Conservation (phyloP, 139 green algal genomes). For the Tetradesmus obliquus region DNA sequence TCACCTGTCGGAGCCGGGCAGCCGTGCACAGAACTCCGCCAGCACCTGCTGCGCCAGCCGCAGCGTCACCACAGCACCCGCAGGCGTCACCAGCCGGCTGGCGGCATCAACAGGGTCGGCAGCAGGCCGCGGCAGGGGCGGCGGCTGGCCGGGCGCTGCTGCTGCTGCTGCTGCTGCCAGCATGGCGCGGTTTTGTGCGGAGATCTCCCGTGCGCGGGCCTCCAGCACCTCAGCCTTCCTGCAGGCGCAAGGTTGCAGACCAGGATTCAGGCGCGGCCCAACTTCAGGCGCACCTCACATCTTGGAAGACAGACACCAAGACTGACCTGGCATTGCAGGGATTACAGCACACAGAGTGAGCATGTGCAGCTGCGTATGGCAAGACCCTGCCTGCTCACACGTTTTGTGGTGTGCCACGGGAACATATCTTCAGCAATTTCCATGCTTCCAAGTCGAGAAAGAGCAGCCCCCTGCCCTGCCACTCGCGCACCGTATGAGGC, state of each 20-base stretch:
- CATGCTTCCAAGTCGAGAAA: no score
- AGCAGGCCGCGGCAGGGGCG: neutral
- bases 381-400: no score
- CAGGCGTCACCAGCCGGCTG: neutral
- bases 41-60: constrained; percentile 39
- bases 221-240: constrained; percentile 25
- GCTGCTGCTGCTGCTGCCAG: constrained; percentile 20
- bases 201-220: neutral
- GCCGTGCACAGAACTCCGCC: constrained; percentile 34
- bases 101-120: neutral
- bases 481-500: constrained; percentile 4
- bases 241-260: neutral
- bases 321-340: no score
- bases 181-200: neutral
- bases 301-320: no score
- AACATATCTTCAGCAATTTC: no score
- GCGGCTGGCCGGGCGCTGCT: neutral
- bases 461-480: no score
- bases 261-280: no score
- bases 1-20: constrained; percentile 40
- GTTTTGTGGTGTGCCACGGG: no score
- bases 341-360: no score
- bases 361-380: no score
- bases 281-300: no score
- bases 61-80: constrained; percentile 17